These are phyloP conservation scores for Populus deltoides DNA, from an alignment of 345 rosid species.

Conservation along the genomic window DNA sequence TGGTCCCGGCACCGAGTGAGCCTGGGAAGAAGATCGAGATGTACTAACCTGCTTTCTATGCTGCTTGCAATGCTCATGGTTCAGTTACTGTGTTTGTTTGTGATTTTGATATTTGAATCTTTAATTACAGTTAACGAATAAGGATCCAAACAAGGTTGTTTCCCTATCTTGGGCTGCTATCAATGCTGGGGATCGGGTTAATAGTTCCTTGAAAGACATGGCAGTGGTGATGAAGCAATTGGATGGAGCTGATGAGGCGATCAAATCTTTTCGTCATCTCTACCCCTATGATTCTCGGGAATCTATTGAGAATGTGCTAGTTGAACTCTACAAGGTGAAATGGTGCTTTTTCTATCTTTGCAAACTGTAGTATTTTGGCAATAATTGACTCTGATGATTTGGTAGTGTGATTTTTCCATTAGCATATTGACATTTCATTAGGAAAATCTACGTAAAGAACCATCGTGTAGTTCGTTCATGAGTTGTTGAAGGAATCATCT, in stretches of 20 bases:
- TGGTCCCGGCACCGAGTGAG: conserved; percentile 62
- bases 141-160: conserved; percentile 60
- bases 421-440: not conserved
- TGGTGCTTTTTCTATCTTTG: not conserved
- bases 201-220: conserved; percentile 75
- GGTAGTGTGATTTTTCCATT: not conserved
- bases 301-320: conserved; percentile 65
- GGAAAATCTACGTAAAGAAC: not conserved
- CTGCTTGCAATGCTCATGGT: conserved; percentile 76
- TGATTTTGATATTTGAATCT: conserved; percentile 2
- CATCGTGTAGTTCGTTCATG: not conserved
- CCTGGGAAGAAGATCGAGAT: conserved; percentile 70
- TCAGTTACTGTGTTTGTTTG: not conserved
- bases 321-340: conserved; percentile 73
- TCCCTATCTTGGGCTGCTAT: conserved; percentile 79
- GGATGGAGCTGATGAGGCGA: conserved; percentile 66
- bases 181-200: conserved; percentile 68
- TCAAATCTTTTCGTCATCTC: conserved; percentile 72
- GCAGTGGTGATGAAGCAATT: conserved; percentile 72
- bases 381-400: not conserved
- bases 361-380: not conserved
- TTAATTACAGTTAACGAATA: conserved; percentile 46
- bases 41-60: conserved; percentile 86
- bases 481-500: not conserved
- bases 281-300: conserved; percentile 69